Percentiles rank a stretch among this genome's conserved stretches.
These are phyloP conservation scores for Stagonosporopsis cucurbitacearum DNA, from an alignment of 2,329 filamentous ascomycete species.

Conservation along the genomic window DNA sequence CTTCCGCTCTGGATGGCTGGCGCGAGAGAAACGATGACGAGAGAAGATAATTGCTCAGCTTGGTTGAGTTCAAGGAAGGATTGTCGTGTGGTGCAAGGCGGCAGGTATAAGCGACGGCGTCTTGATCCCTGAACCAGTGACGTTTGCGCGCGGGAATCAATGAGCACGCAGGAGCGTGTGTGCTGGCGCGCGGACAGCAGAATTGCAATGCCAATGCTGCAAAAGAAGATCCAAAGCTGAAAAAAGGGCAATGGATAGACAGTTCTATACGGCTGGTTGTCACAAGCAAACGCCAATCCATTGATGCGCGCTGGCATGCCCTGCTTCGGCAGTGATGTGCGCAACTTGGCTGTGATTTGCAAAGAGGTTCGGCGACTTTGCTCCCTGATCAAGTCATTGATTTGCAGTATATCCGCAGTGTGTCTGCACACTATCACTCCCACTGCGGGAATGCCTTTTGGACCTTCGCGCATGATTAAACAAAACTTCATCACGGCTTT, in stretches of 20 bases:
- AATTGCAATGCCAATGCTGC: not conserved
- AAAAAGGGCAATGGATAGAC: not conserved
- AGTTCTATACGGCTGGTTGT: not conserved
- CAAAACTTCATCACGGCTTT: not conserved
- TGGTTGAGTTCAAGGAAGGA: slow-evolving; percentile 19
- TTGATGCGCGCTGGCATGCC: slow-evolving; percentile 21
- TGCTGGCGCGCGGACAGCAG: not conserved
- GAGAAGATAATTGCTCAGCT: slow-evolving; percentile 19
- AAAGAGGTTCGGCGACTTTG: slow-evolving; percentile 23
- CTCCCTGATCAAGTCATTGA: slow-evolving; percentile 14
- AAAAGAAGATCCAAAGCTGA: slow-evolving; percentile 2
- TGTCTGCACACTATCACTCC: slow-evolving; percentile 1
- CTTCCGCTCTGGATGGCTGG: slow-evolving; percentile 13
- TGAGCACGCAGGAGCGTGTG: not conserved
- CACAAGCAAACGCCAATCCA: slow-evolving; percentile 18
- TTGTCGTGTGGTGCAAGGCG: slow-evolving; percentile 11
- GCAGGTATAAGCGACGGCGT: slow-evolving; percentile 13
- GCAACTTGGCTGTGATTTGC: slow-evolving; percentile 18
- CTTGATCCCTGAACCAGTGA: slow-evolving; percentile 17
- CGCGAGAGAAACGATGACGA: slow-evolving; percentile 15
- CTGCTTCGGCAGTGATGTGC: slow-evolving; percentile 25
- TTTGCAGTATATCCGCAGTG: not conserved
- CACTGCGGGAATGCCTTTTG: not conserved
- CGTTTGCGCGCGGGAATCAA: slow-evolving; percentile 6
- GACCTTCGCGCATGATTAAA: not conserved